Evolutionary conservation across 208 protist genomes (phyloP).

Genomic region (Leishmania mexicana): DNA sequence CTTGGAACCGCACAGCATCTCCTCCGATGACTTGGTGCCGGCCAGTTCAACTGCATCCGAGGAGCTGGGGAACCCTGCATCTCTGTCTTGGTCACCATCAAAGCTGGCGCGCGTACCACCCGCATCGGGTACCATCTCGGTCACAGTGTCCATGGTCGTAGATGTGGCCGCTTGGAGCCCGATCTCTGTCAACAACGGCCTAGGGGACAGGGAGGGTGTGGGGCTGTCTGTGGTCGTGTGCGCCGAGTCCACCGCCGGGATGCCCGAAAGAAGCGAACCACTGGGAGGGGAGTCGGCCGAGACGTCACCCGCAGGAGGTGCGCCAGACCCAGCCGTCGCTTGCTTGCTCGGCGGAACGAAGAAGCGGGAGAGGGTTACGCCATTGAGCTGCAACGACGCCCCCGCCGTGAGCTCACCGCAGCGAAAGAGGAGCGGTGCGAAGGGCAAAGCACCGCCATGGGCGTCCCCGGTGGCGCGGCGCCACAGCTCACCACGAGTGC

Average conservation of each 20-base stretch:
- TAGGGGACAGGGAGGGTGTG: not conserved
- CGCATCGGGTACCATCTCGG: not conserved
- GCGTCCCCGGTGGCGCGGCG: not conserved
- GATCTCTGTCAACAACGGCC: not conserved
- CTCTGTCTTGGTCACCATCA: slow-evolving; percentile 5
- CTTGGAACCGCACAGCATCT: not conserved
- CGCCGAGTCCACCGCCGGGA: not conserved
- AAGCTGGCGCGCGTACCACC: not conserved
- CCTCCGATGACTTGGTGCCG: slow-evolving; percentile 2
- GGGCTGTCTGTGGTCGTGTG: not conserved
- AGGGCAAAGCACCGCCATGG: not conserved
- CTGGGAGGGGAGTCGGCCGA: not conserved
- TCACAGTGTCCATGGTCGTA: not conserved
- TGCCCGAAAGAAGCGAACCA: not conserved
- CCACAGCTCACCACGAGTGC: slow-evolving; percentile 32
- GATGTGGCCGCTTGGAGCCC: not conserved
- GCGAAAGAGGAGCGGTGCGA: slow-evolving; percentile 27
- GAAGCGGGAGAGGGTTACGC: slow-evolving; percentile 39
- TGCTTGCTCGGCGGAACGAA: slow-evolving; percentile 30
- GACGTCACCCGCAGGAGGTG: not conserved
- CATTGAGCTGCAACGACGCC: slow-evolving; percentile 13
- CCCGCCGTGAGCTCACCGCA: slow-evolving; percentile 20
- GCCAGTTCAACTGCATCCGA: slow-evolving; percentile 15
- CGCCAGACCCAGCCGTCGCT: not conserved
- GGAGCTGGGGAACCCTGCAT: slow-evolving; percentile 1